Percentiles rank a stretch among this genome's conserved stretches.
Conservation (phyloP, 2,329 filamentous ascomycete genomes). For the Botryosphaeria dothidea region DNA sequence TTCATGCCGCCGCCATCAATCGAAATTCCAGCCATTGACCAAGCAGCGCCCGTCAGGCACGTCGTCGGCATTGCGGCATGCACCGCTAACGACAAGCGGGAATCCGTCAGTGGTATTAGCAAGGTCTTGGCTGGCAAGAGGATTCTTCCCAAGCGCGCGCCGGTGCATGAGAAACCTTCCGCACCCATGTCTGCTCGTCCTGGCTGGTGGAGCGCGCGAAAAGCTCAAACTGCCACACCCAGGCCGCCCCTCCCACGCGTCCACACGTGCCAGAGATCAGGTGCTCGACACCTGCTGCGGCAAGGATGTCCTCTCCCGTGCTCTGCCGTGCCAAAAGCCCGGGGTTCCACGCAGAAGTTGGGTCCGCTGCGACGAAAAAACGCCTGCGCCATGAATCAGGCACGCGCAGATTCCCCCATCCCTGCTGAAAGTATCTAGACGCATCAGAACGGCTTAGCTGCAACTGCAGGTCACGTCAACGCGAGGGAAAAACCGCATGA, state of each 20-base stretch:
- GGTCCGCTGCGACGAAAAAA: neutral
- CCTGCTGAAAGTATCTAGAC: neutral
- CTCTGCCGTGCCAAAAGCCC: neutral
- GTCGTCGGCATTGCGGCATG: neutral
- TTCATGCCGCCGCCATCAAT: neutral
- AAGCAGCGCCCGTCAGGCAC: neutral
- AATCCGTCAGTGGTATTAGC: neutral
- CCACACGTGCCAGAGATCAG: conserved; percentile 3
- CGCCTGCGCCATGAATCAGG: neutral
- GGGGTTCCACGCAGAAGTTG: neutral
- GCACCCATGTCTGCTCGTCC: neutral
- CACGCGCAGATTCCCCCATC: neutral
- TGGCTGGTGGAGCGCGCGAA: neutral
- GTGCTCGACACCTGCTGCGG: neutral
- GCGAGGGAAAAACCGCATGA: neutral
- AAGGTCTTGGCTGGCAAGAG: neutral
- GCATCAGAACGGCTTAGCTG: conserved; percentile 10
- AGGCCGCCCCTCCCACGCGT: neutral
- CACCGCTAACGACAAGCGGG: neutral
- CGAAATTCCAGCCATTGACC: neutral
- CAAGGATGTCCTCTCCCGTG: neutral
- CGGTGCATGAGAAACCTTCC: neutral
- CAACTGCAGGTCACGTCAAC: conserved; percentile 5
- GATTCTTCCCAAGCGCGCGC: neutral
- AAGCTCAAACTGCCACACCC: neutral